Conservation (phyloP, 106 monocot genomes). For the Alisma plantagoaquatica region DNA sequence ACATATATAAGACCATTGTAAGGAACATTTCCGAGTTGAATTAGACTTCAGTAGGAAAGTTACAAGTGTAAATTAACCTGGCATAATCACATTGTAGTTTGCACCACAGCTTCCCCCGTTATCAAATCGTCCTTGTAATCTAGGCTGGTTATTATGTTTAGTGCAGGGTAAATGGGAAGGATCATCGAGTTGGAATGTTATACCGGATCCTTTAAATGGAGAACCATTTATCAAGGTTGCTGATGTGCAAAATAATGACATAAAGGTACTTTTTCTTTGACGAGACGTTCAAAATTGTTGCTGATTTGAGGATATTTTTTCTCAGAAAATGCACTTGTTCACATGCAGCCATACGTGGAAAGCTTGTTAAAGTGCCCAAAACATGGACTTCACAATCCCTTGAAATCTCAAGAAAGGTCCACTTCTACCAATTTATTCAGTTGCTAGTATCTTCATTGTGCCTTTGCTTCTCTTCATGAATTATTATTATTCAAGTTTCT, state of each 20-base stretch:
- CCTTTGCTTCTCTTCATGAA: no score
- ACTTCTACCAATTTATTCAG: background rate
- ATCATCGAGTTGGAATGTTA: slow-evolving; percentile 53
- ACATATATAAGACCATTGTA: background rate
- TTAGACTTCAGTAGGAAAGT: no score
- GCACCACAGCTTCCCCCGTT: background rate
- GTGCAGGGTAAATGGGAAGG: slow-evolving; percentile 86
- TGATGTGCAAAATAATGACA: slow-evolving; percentile 57
- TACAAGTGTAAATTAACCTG: no score
- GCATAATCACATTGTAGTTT: background rate
- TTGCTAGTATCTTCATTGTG: no score
- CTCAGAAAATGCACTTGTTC: background rate
- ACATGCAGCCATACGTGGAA: slow-evolving; percentile 75
- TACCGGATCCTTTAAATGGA: slow-evolving; percentile 85
- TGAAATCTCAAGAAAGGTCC: slow-evolving; percentile 82
- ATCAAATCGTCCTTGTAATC: background rate
- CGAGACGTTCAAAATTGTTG: background rate
- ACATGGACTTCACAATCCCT: slow-evolving; percentile 91
- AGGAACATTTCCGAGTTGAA: background rate
- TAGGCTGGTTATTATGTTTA: slow-evolving; percentile 17
- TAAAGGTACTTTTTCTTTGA: background rate
- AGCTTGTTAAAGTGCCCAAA: slow-evolving; percentile 87
- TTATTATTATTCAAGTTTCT: no score
- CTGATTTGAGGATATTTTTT: background rate
- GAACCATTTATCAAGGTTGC: slow-evolving; percentile 85